Percentiles rank a stretch among this genome's conserved stretches.
phyloP scores from a whole-genome alignment of 2,329 filamentous ascomycete genomes.

The Paecilomyces fulvus region DNA sequence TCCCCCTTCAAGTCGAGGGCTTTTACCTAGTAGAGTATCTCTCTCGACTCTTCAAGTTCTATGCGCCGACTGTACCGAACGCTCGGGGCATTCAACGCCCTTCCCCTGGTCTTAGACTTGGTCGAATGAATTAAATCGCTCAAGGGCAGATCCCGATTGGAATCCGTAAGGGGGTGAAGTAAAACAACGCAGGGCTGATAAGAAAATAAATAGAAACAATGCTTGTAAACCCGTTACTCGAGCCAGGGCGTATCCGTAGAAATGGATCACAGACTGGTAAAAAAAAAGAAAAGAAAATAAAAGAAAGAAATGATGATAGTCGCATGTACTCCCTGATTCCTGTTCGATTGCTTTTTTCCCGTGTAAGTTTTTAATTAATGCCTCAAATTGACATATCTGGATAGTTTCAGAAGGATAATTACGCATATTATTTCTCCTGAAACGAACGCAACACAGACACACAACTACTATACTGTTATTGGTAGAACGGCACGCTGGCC shows the following conservation, averaged over 20 bases:
- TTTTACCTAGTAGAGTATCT: neutral
- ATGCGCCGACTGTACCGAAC: neutral
- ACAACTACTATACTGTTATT: neutral
- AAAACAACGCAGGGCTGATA: slow-evolving; percentile 2
- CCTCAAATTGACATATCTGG: no score
- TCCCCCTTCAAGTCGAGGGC: neutral
- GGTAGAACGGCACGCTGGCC: neutral
- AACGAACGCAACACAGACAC: neutral
- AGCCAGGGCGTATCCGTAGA: no score
- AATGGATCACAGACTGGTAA: no score
- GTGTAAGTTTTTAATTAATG: no score
- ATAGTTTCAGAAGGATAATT: no score
- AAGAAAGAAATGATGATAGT: no score
- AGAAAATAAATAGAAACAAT: neutral
- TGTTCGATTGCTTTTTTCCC: no score
- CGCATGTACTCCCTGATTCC: no score
- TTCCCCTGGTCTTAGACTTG: neutral
- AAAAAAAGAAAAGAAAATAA: no score
- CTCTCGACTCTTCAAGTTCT: neutral
- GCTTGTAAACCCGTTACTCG: neutral
- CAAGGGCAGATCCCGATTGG: neutral
- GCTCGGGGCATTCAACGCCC: neutral
- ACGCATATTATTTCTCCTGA: neutral
- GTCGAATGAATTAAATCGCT: neutral
- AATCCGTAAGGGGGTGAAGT: neutral